Percentiles rank a stretch among this genome's conserved stretches.
These are phyloP conservation scores for Huntiella savannae DNA, from an alignment of 2,329 filamentous ascomycete genomes.

Conservation along the genomic window DNA sequence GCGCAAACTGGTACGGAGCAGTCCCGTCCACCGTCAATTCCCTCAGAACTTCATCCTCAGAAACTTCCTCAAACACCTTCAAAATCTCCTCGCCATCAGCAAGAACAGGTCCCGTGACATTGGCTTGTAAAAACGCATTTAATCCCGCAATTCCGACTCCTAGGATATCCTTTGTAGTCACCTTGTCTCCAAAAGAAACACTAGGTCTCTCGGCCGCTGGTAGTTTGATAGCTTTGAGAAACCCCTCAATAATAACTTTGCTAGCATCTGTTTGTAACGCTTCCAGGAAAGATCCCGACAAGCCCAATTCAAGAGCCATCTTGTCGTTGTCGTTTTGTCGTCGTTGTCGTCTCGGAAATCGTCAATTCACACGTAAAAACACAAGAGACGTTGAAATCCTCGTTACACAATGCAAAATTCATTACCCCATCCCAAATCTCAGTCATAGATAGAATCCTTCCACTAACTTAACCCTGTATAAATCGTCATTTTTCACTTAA, in stretches of 20 bases:
- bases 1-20: slow-evolving; percentile 67
- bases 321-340: too few species aligned
- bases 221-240: neutral
- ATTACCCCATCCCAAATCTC: too few species aligned
- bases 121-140: slow-evolving; percentile 66
- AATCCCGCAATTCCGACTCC: slow-evolving; percentile 49
- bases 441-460: too few species aligned
- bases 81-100: slow-evolving; percentile 26
- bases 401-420: too few species aligned
- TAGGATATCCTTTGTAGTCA: slow-evolving; percentile 15
- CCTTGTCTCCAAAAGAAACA: too few species aligned
- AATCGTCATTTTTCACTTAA: too few species aligned
- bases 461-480: too few species aligned
- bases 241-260: neutral
- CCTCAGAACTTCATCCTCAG: slow-evolving; percentile 13
- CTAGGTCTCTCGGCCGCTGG: neutral
- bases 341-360: too few species aligned
- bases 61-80: slow-evolving; percentile 27
- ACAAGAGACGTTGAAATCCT: too few species aligned
- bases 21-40: slow-evolving; percentile 67
- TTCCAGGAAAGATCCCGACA: neutral
- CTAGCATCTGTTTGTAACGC: neutral
- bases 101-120: slow-evolving; percentile 63
- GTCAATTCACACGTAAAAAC: too few species aligned
- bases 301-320: slow-evolving; percentile 1